Percentiles rank a stretch among this genome's conserved stretches.
Evolutionary conservation across 2,329 filamentous ascomycete genomes (phyloP).

Genomic region (Arthrocladium fulminans): DNA sequence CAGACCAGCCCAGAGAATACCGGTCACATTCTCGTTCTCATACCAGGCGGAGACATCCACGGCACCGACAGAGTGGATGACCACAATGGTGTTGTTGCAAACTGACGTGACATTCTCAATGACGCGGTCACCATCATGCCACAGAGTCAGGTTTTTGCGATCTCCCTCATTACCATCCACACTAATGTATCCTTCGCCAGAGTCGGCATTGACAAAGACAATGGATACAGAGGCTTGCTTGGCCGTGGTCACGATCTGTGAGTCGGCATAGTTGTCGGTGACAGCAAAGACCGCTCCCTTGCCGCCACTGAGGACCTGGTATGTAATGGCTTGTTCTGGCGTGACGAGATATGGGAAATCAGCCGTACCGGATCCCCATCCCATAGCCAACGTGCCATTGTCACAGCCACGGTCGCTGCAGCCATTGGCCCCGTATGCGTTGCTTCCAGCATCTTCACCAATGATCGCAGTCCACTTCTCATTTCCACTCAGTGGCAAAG

Average conservation of each 20-base stretch:
- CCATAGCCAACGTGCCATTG: conserved; percentile 55
- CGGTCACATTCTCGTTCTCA: conserved; percentile 59
- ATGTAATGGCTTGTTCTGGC: conserved; percentile 56
- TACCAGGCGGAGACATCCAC: conserved; percentile 61
- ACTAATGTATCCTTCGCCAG: conserved; percentile 77
- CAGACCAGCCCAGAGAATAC: conserved; percentile 65
- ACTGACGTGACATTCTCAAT: conserved; percentile 69
- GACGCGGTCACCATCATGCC: conserved; percentile 70
- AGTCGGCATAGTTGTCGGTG: conserved; percentile 49
- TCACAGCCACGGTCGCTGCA: conserved; percentile 60
- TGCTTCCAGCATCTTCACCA: conserved; percentile 74
- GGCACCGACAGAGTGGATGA: conserved; percentile 77
- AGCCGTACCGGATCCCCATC: conserved; percentile 50
- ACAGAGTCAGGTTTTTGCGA: conserved; percentile 84
- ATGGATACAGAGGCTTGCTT: conserved; percentile 51
- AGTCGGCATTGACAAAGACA: conserved; percentile 81
- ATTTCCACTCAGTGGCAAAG: conserved; percentile 63
- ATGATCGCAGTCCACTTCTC: conserved; percentile 69
- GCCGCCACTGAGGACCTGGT: conserved; percentile 54
- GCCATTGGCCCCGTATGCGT: conserved; percentile 66
- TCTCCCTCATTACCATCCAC: conserved; percentile 80
- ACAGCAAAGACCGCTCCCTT: conserved; percentile 55
- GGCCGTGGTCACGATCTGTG: conserved; percentile 43
- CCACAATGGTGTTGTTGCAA: conserved; percentile 83
- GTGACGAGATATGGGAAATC: conserved; percentile 57